phyloP scores from a whole-genome alignment of 1,284 basidiomycete species.

The Leccinum insolens region DNA sequence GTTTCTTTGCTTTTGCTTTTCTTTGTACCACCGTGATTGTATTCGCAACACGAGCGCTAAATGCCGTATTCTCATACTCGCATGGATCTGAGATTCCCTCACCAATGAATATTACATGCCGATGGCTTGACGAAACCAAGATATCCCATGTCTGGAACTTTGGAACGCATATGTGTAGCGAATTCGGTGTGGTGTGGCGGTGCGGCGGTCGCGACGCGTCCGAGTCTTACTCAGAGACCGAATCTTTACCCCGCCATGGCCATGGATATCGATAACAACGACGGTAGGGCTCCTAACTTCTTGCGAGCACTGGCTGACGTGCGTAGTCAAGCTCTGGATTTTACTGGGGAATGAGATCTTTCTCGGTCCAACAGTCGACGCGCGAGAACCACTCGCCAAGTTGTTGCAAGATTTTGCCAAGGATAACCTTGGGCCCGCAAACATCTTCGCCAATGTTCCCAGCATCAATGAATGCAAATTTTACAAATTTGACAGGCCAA shows the following conservation, averaged over 20 bases:
- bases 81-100: background rate
- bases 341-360: background rate
- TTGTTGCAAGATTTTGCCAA: background rate
- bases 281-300: background rate
- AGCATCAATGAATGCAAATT: background rate
- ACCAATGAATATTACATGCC: background rate
- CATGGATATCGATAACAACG: background rate
- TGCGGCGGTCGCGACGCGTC: no score
- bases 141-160: no score
- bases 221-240: no score
- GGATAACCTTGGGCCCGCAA: background rate
- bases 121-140: background rate
- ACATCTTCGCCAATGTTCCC: background rate
- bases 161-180: no score
- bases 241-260: no score
- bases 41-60: background rate
- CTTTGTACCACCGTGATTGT: background rate
- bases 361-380: background rate
- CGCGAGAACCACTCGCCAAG: background rate
- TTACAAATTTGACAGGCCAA: background rate
- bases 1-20: background rate
- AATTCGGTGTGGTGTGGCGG: no score
- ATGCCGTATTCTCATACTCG: background rate
- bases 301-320: background rate
- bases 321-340: background rate